Evolutionary conservation across 2,329 filamentous ascomycete species (phyloP), one percentile per base, ranked within the genome.

Genomic region (Colletotrichum sublineola): DNA sequence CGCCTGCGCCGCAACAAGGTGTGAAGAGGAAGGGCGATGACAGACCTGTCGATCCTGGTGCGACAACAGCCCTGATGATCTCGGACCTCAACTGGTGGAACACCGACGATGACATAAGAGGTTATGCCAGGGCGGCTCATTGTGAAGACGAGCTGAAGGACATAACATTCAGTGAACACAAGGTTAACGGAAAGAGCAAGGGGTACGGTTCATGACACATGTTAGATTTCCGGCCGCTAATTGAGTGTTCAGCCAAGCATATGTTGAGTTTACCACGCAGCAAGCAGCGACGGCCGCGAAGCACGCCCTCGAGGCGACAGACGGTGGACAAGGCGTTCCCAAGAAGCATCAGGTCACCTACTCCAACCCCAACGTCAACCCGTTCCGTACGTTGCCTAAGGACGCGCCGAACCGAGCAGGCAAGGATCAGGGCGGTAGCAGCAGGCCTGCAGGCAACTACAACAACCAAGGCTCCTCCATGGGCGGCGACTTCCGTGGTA

Each of bases 141-240:
- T 94, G 91, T 76, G 96, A 98, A 81, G 88, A 92, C 57, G 94
- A 97, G 78, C 84, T 98, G 24, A 95, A 94, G 78, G 96, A 98
- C 73, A 90, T 99, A 63, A 97, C 95, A 0, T 99, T 98, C 81
- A 98, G 94, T 78, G 96, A 99, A 81, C 96, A 98, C 83, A 99
- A 99, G 81, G 95, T 98, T 60, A 99, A 99, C 77, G 96, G 96
- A 77, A 99, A 99, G 85, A 97, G 94, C 83, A 98, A 98, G 85
- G 96, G 96, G 95, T 97, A 87, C 75, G 91, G 82, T 29, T 20
- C 18, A 3, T 12, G 29, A 1, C 24, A 24, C 24, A 15, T 6
- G 20, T 4, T 12, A n/a, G 50, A 31, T 20, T n/a, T 53, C 6
- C 24, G 57, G 9, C 9, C 31, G 48, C 66, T 73, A n/a, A 73